phyloP scores from a whole-genome alignment of 1,139 yeast species.

The Yamadazyma songkhlaensis region DNA sequence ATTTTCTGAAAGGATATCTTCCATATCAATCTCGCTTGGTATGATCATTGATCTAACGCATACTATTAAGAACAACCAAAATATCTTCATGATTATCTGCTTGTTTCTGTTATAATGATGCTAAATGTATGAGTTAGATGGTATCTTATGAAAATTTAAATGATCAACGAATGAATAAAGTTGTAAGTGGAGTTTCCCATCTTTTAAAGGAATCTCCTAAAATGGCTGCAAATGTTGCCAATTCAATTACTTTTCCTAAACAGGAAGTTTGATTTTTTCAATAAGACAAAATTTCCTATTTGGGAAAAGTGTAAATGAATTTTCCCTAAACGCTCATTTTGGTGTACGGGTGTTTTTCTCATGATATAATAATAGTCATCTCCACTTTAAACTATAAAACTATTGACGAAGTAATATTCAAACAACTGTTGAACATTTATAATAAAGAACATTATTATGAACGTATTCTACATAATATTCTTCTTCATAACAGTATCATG shows the following conservation, averaged over 20 bases:
- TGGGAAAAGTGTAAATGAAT: constrained; percentile 10
- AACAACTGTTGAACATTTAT: too few relatives aligned
- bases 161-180: too few relatives aligned
- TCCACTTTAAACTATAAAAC: neutral
- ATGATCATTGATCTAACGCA: too few relatives aligned
- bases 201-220: neutral
- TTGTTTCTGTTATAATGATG: too few relatives aligned
- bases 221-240: constrained; percentile 1
- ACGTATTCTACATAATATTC: neutral
- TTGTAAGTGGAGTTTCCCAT: too few relatives aligned
- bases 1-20: neutral
- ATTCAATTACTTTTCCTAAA: constrained; percentile 9
- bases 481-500: neutral
- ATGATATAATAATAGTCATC: neutral
- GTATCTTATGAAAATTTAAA: too few relatives aligned
- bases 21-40: too few relatives aligned
- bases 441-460: neutral
- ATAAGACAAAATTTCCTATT: constrained; percentile 11
- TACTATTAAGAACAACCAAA: too few relatives aligned
- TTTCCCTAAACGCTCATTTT: neutral
- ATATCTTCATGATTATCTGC: too few relatives aligned
- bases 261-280: constrained; percentile 9
- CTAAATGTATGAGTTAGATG: too few relatives aligned
- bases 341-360: constrained; percentile 1
- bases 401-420: too few relatives aligned